These are phyloP conservation scores for Fusarium mexicanum DNA, from an alignment of 2,329 filamentous ascomycete genomes.

Conservation along the genomic window DNA sequence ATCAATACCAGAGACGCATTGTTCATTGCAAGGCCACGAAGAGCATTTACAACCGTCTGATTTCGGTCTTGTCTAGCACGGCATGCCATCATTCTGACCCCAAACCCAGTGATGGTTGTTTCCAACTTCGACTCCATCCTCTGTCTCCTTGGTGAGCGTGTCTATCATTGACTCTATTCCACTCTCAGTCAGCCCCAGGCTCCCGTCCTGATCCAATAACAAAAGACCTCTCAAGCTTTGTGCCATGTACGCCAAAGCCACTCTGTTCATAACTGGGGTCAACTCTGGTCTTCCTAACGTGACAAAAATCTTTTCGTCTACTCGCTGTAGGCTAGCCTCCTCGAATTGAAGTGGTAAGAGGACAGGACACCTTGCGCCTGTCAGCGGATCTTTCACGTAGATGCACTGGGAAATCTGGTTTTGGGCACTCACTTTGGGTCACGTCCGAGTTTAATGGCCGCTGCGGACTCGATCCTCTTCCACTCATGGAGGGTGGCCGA, in stretches of 20 bases:
- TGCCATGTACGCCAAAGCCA: neutral
- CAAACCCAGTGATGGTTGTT: neutral
- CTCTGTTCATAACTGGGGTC: accelerated
- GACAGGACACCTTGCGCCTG: neutral
- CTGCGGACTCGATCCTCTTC: neutral
- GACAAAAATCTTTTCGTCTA: neutral
- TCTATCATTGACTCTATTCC: accelerated
- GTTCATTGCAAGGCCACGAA: neutral
- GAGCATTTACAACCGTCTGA: accelerated
- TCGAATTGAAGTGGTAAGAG: accelerated
- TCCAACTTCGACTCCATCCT: accelerated
- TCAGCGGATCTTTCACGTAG: accelerated
- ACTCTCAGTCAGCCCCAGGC: neutral
- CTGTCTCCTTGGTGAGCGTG: accelerated
- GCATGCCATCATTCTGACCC: neutral
- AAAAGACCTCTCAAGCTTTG: accelerated
- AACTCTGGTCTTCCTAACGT: neutral
- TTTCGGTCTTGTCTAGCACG: accelerated
- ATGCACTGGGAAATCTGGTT: accelerated
- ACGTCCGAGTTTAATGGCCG: neutral
- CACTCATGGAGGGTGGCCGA: neutral
- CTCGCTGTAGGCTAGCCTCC: accelerated
- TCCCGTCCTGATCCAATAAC: neutral
- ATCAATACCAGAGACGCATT: neutral
- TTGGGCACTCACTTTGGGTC: neutral